phyloP scores from a whole-genome alignment of 495 filamentous ascomycete species.

The Penicillium canescens region DNA sequence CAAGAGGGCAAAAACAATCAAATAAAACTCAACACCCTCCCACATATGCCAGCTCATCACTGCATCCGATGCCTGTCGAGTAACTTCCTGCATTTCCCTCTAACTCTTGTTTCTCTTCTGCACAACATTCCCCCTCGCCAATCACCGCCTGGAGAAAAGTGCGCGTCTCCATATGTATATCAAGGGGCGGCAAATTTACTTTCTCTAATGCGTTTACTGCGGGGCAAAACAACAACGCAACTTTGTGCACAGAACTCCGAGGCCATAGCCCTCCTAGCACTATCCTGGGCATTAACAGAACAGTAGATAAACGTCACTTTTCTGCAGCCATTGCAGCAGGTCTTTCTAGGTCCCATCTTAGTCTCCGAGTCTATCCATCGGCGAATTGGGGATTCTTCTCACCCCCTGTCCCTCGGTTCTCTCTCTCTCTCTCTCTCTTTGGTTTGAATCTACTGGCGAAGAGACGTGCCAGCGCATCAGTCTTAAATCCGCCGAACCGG shows the following conservation, averaged over 20 bases:
- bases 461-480: constrained; percentile 93
- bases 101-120: constrained; percentile 19
- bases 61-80: constrained; percentile 65
- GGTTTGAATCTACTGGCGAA: constrained; percentile 69
- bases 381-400: constrained; percentile 23
- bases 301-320: neutral
- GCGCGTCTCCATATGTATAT: constrained; percentile 22
- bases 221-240: constrained; percentile 16
- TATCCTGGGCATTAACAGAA: neutral
- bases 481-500: constrained; percentile 27
- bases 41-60: constrained; percentile 83
- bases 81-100: constrained; percentile 23
- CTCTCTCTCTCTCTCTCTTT: constrained; percentile 29
- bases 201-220: constrained; percentile 22
- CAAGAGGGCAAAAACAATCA: constrained; percentile 19
- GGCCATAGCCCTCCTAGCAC: too few relatives aligned
- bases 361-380: constrained; percentile 21
- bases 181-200: constrained; percentile 19
- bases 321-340: neutral
- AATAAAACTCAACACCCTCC: constrained; percentile 24
- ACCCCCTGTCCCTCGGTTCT: constrained; percentile 16
- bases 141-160: constrained; percentile 11
- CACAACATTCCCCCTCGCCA: constrained; percentile 39
- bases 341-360: neutral
- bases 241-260: constrained; percentile 7